Base-by-base conservation (phyloP, 2,329 filamentous ascomycete species). In the Hypoxylon sp. region DNA sequence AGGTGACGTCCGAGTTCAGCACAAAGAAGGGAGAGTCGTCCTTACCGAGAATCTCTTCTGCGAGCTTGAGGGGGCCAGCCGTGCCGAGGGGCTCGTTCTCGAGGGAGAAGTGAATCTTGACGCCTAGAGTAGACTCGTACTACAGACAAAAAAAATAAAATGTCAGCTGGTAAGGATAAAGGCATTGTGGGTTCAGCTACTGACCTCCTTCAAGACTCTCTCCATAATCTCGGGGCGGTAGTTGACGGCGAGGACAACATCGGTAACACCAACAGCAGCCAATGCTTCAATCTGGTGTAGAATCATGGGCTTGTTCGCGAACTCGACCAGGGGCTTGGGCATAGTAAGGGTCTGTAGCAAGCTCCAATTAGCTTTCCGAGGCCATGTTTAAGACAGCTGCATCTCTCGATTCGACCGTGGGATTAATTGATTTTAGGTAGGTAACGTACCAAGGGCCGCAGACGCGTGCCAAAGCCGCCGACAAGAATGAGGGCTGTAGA, bases 301-400 rank as follows among this genome's bases (percentile, higher is more conserved):
- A 80, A 99, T 98, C 94, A 99, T 99, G 78, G 94, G 95, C 83
- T 95, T 94, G 87, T 99, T 99, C 77, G 89, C 93, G 77, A 99
- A 99, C 83, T 99, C 94, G 76, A 99, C 95, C 72, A 99, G 87
- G 70, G 95, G 94, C 82, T 98, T 99, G 67, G 94, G 94, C 71
- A 97, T 91, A 53, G 95, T 97, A 77, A 99, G 89, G 73, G 94
- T 99, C 93, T 97, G 78, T 56, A 37, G 50, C 50, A 67, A 68
- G 70, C 56, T 63, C 56, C 63, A 68, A 30, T 76, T 64, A 75
- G 71, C 48, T 56, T 55, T 17, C 11, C 17, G 20, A 19, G 24
- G 26, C 56, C 55, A 28, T 57, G 57, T 57, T 43, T 51, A 34
- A 53, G 52, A 65, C 48, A 65, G 64, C 7, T 19, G 52, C 24